Evolutionary conservation across 2,329 filamentous ascomycete species (phyloP), one percentile per base, ranked within the genome.

Genomic region (Sporothrix humicola): DNA sequence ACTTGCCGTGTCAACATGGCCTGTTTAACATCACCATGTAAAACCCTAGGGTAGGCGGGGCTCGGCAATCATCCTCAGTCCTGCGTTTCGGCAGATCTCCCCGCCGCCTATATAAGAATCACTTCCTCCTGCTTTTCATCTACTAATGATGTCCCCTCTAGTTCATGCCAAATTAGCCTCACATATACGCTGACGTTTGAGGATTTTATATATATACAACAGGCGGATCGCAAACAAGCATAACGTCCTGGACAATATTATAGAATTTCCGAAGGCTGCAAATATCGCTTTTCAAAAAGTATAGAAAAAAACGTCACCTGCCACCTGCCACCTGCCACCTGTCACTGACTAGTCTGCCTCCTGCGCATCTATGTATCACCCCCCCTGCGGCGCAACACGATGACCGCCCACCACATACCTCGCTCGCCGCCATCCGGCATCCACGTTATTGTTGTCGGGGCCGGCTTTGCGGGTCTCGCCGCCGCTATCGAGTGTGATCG

Each of bases 401-500:
- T 46, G 50, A 46, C 26, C 20, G 15, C 66, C 23, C 37, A 37
- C 31, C 31, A 73, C 15, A 76, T 79, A 70, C 78, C 77, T 52
- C 76, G 77, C 48, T 76, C 77, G 6, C 77, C 81, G 10, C 77
- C 81, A 3, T 82, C 82, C n/a, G 83, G 83, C 71, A 83, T 86
- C 77, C 82, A 81, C 61, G 83, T 87, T 54, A 79, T 87, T 13
- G 82, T 87, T 54, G 85, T 87, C 15, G 85, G 85, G 37, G 83
- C 82, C 77, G 88, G 87, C n/a, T 89, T 90, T 74, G 88, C 86
- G 50, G 88, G 88, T 23, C 83, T 90, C 15, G 85, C 87, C 17
- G 87, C 87, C 12, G 88, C 87, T 54, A 89, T 90, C 74, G 87
- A 90, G 78, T 88, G 87, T 78, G 82, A 85, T 65, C 84, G 85